Percentiles rank a stretch among this genome's conserved stretches.
phyloP scores from a whole-genome alignment of 129 eudicot genomes.

The Deinandra increscens region DNA sequence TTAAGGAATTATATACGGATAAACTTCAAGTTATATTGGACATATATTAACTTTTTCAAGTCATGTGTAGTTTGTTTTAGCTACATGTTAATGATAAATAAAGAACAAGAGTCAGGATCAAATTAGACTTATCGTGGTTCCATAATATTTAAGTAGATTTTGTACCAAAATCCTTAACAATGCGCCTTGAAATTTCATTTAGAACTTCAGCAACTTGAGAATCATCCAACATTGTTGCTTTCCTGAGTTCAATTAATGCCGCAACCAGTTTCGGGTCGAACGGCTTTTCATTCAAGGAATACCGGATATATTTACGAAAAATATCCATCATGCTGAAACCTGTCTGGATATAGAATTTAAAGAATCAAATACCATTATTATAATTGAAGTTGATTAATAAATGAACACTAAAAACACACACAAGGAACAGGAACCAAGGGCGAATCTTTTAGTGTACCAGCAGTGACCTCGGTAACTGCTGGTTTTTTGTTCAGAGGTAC shows the following conservation, averaged over 20 bases:
- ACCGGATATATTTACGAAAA: constrained; percentile 86
- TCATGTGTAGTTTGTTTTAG: neutral
- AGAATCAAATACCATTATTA: constrained; percentile 23
- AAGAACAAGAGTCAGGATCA: neutral
- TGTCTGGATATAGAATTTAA: constrained; percentile 64
- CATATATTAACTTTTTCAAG: neutral
- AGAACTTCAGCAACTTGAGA: constrained; percentile 74
- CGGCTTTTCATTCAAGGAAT: constrained; percentile 84
- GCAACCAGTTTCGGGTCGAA: constrained; percentile 71
- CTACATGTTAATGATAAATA: neutral
- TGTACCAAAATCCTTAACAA: constrained; percentile 88
- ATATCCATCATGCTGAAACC: constrained; percentile 78
- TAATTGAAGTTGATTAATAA: neutral
- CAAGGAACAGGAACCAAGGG: constrained; percentile 1
- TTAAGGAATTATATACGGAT: neutral
- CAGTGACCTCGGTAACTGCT: no score
- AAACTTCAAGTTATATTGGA: neutral
- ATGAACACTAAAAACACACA: constrained; percentile 1
- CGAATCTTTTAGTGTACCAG: no score
- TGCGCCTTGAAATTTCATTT: constrained; percentile 78
- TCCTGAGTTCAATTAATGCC: constrained; percentile 71
- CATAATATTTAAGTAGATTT: neutral
- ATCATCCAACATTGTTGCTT: constrained; percentile 70
- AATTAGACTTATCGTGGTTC: neutral
- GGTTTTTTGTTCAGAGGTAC: no score